Conservation (phyloP, 108 stramenopile genomes). For the Pseudonitzschia multiseries region DNA sequence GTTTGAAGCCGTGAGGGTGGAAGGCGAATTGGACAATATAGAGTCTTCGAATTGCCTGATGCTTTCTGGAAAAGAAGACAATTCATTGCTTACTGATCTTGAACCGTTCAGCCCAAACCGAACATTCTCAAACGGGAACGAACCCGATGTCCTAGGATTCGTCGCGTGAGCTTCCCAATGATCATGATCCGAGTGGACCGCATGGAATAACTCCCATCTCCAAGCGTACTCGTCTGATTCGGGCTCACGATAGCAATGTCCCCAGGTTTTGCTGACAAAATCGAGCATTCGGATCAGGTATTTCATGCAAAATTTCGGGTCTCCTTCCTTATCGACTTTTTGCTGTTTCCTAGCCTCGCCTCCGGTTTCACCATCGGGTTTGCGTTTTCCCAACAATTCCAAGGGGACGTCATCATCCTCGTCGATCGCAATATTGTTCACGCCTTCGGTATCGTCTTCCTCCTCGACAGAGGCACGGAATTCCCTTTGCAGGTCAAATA, state of each 20-base stretch:
- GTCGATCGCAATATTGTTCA: slow-evolving; percentile 35
- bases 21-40: slow-evolving; percentile 9
- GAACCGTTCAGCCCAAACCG: slow-evolving; percentile 19
- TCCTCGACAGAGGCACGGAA: slow-evolving; percentile 12
- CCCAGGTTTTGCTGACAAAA: slow-evolving; percentile 70
- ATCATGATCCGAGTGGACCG: slow-evolving; percentile 29
- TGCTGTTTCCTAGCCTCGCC: slow-evolving; percentile 23
- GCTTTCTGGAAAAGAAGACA: slow-evolving; percentile 1
- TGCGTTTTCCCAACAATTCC: slow-evolving; percentile 20
- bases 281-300: slow-evolving; percentile 58
- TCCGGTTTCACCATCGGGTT: slow-evolving; percentile 11
- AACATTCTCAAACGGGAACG: slow-evolving; percentile 63
- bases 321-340: slow-evolving; percentile 3
- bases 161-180: slow-evolving; percentile 47
- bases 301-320: slow-evolving; percentile 32
- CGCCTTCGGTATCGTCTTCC: slow-evolving; percentile 18
- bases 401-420: slow-evolving; percentile 45
- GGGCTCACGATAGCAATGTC: slow-evolving; percentile 75
- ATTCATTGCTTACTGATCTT: background rate
- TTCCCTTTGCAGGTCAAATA: slow-evolving; percentile 41
- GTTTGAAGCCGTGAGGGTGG: background rate
- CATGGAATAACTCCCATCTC: slow-evolving; percentile 75
- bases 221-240: slow-evolving; percentile 74
- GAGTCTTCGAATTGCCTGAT: slow-evolving; percentile 23
- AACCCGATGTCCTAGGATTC: slow-evolving; percentile 63